Base-by-base conservation (phyloP, 2,329 filamentous ascomycete genomes). In the Sporothrix globosa region DNA sequence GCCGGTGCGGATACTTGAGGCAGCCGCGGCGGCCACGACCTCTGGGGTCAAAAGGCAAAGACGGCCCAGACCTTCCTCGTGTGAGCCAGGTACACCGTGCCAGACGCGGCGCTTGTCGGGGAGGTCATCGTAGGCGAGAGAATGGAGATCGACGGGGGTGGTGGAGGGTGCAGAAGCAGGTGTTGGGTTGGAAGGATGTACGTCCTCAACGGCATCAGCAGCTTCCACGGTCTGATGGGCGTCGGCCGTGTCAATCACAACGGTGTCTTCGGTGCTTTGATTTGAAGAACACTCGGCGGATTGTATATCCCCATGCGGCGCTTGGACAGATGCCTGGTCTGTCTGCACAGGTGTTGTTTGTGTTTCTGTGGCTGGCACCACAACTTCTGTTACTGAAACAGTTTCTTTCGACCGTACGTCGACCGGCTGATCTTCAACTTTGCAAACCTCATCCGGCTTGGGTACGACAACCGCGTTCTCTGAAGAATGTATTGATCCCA, bases 61-160 rank as follows among this genome's bases (percentile, higher is more conserved):
- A 71, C 85, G 82, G 27, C 85, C 85, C 0, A 86, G 77, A 4
- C 85, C 86, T 77, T 88, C 86, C 67, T 85, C 83, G 41, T 75
- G 76, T 10, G 81, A 83, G 6, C 80, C 81, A 0, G 84, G 81
- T 10, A 77, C 72, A 4, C 80, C 82, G 19, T 81, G 74, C 84
- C 84, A 86, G 46, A 85, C 82, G 41, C 81, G 81, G 34, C 78
- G 82, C 7, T 81, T 81, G 69, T 86, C 81, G 1, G 83, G 81
- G 17, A 86, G 81, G 17, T 81, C 75, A 72, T 84, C 82, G 71
- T 80, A 83, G 5, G 65, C 3, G 11, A 70, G 46, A 11, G 30
- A 52, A 24, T 72, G 71, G 10, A 72, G 53, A 44, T 70, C 69
- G n/a, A 60, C 41, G 9, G 52, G 58, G 4, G 48, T 21, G 5